Percentiles rank a stretch among this genome's conserved stretches.
Evolutionary conservation across 2,329 filamentous ascomycete genomes (phyloP).

Genomic region (Cryoendolithus antarcticus): DNA sequence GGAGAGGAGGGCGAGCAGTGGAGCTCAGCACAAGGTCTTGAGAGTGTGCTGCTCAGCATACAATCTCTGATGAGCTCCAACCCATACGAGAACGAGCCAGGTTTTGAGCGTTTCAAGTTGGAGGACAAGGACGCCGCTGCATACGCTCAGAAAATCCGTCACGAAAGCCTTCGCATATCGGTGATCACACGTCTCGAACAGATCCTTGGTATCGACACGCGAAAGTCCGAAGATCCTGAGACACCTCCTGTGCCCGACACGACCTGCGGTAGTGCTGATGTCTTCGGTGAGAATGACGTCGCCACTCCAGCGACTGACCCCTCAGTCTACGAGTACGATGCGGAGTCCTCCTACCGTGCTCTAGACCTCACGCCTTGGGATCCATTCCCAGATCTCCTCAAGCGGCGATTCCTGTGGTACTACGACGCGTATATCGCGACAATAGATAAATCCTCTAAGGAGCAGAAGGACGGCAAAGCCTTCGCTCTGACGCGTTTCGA

Average conservation of each 20-base stretch:
- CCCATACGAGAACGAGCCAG: conserved; percentile 83
- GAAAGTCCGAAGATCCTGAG: conserved; percentile 7
- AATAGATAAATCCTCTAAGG: conserved; percentile 50
- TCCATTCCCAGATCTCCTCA: conserved; percentile 81
- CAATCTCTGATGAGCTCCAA: conserved; percentile 91
- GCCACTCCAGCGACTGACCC: conserved; percentile 10
- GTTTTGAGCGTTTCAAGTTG: conserved; percentile 58
- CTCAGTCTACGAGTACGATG: conserved; percentile 29
- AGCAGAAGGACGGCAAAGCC: conserved; percentile 48
- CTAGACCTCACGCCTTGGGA: conserved; percentile 50
- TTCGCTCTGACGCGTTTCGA: conserved; percentile 90
- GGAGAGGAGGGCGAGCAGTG: conserved; percentile 86
- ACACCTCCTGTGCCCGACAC: neutral
- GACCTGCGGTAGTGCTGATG: neutral
- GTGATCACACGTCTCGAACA: conserved; percentile 77
- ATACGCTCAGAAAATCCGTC: conserved; percentile 56
- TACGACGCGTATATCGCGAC: conserved; percentile 72
- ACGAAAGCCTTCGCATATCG: conserved; percentile 77
- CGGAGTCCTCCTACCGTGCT: conserved; percentile 17
- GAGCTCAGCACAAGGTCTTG: conserved; percentile 90
- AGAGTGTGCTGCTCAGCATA: conserved; percentile 88
- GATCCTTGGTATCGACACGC: conserved; percentile 52
- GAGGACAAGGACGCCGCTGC: conserved; percentile 15
- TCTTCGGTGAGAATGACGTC: conserved; percentile 5
- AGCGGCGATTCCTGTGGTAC: conserved; percentile 91